Percentiles rank a stretch among this genome's conserved stretches.
Conservation (phyloP, 306 rosid species). For the Prunus mira region DNA sequence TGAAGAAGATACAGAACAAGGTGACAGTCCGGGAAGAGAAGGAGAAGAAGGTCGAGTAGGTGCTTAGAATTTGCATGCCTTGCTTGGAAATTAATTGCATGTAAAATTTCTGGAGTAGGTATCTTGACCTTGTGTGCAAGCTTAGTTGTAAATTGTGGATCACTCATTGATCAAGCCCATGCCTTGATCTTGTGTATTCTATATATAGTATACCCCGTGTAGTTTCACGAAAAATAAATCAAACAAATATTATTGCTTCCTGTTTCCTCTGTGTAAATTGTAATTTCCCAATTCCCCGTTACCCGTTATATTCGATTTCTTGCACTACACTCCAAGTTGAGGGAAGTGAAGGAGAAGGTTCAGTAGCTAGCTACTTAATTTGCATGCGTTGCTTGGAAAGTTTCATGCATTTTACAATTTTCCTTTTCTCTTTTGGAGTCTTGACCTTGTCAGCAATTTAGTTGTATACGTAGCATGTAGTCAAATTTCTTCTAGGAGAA, state of each 20-base stretch:
- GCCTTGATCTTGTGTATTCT: too few species aligned
- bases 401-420: too few species aligned
- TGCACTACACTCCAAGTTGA: neutral
- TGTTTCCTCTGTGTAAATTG: too few species aligned
- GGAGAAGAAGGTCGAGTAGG: constrained; percentile 2
- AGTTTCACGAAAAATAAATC: too few species aligned
- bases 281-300: too few species aligned
- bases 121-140: too few species aligned
- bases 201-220: too few species aligned
- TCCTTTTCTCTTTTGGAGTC: too few species aligned
- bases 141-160: neutral
- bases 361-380: too few species aligned
- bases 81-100: neutral
- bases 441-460: neutral
- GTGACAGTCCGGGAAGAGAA: constrained; percentile 4
- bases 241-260: too few species aligned
- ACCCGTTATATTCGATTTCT: too few species aligned
- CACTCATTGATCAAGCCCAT: neutral
- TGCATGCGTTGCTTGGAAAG: too few species aligned
- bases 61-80: neutral
- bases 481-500: neutral
- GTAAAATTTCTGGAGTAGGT: neutral
- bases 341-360: neutral
- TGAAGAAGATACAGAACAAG: constrained; percentile 36
- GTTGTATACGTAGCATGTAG: neutral